Evolutionary conservation across 202 grass and related monocot genomes (phyloP), one percentile per base, ranked within the genome.

Genomic region (Setaria italica): DNA sequence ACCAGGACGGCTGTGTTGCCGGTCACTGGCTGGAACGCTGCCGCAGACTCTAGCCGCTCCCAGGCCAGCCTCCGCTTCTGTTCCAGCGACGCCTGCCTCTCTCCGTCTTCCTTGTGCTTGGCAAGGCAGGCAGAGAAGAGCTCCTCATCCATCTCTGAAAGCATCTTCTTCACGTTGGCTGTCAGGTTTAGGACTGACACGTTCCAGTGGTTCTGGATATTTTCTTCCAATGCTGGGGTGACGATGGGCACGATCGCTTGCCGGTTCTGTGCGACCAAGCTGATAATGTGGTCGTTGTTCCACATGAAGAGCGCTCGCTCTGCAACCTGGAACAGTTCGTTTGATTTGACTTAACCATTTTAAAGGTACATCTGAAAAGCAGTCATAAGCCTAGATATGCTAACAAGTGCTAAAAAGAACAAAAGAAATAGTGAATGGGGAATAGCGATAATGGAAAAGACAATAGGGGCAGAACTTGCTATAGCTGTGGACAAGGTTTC

Each of bases 1-100:
- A 93, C 91, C 82, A 93, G 88, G 91, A 93, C 88, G 69, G 91
- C 85, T 66, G 88, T 93, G 82, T 93, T 93, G 45, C 91, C 83
- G 3, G 88, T 90, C 86, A 93, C 86, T 45, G 91, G 86, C 79
- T 93, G 91, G 47, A 86, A 90, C 9, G 91, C 74, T 1, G 88
- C 91, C 2, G 57, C 83, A 4, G 86, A 76, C 67, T 90, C 91
- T 6, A 93, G 80, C 50, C 46, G 83, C 78, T 93, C 86, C 91
- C 91, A 93, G 19, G 78, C 62, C 60, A 90, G 62, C 76, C 70
- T 93, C 17, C 91, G 79, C 69, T 62, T 86, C 55, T 86, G 79
- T 74, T 88, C 83, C 53, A 81, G 29, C 6, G 60, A 65, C 5
- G 9, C 46, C 60, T 48, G 84, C 54, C 56, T 83, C 79, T 90